Base-by-base conservation (phyloP, 352 stramenopile species). In the Pythium aristosporum region DNA sequence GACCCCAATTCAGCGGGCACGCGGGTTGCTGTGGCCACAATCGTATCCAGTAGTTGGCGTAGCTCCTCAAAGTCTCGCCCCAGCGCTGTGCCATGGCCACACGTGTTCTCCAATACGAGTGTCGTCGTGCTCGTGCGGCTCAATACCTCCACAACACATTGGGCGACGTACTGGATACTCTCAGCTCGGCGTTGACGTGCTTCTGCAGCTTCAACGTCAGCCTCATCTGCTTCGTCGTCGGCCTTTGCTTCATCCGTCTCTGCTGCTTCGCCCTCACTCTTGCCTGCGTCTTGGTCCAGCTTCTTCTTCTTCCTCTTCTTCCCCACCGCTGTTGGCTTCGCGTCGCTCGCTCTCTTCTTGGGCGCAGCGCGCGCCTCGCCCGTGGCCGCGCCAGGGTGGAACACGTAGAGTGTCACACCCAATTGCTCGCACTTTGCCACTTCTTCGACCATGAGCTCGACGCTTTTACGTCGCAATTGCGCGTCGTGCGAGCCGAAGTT, bases 21-120 rank as follows among this genome's bases (percentile, higher is more conserved):
- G 0, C 15, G 2, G 0, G 6, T 18, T 2, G 46, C 25, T 37
- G 28, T 5, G 21, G 37, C n/a, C 12, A 55, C 46, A 6, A 72
- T 63, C 3, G 44, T 58, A 13, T 77, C 69, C 32, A 83, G 51
- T 21, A 83, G 72, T 25, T 42, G 41, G 3, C 69, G 63, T 1
- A 83, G 50, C 48, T 84, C 71, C 6, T 54, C 18, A 51, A 84
- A 77, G 20, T 70, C 57, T 20, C 63, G 61, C 0, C 71, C 71
- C 3, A 81, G 43, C 25, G 69, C 63, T 39, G 70, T 77, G 10
- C 73, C 75, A 32, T 84, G 73, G 9, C 65, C 68, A 37, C 61
- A 66, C 69, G 79, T 82, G 62, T 76, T 82, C 61, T 84, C 76
- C 3, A 82, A 39, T 13, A 71, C 54, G 3, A 84, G 67, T 16